These are phyloP conservation scores for Hyaloraphidium curvatum DNA, from an alignment of 192 early-diverging fungal species.

Conservation along the genomic window DNA sequence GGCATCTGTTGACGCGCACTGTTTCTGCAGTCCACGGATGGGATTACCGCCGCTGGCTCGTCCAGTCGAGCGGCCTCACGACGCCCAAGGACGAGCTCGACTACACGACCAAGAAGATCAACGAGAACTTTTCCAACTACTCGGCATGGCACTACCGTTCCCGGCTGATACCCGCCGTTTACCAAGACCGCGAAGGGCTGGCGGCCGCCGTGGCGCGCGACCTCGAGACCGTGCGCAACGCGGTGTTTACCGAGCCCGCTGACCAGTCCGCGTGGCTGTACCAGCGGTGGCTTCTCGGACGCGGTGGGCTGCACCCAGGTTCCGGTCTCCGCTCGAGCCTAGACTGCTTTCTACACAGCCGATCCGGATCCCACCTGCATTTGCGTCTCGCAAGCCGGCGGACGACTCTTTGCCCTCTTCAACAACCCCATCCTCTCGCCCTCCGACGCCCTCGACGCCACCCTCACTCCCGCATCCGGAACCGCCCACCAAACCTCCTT, in stretches of 20 bases:
- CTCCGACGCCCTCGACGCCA: not conserved
- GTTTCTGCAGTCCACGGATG: constrained; percentile 68
- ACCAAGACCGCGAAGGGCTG: no score
- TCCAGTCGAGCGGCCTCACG: constrained; percentile 14
- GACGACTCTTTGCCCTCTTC: not conserved
- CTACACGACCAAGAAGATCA: constrained; percentile 77
- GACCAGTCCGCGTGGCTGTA: constrained; percentile 98
- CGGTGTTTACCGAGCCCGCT: constrained; percentile 87
- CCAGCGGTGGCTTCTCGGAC: constrained; percentile 75
- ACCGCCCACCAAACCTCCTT: no score
- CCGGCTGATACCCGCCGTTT: no score
- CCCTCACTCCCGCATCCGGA: not conserved
- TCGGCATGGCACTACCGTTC: constrained; percentile 99
- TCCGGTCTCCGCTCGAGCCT: not conserved
- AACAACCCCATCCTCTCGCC: not conserved
- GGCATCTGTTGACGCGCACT: not conserved
- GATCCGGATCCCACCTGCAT: constrained; percentile 2
- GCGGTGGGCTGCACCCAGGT: constrained; percentile 7
- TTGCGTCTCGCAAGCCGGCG: constrained; percentile 7
- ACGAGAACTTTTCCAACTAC: constrained; percentile 85
- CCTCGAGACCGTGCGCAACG: constrained; percentile 41
- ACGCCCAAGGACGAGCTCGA: constrained; percentile 52
- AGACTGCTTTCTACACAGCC: constrained; percentile 5
- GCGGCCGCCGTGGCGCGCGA: not conserved
- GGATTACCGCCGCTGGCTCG: constrained; percentile 85